Percentiles rank a stretch among this genome's conserved stretches.
phyloP scores from a whole-genome alignment of 225 moss, liverwort and hornwort species.

The Ulota crispa region DNA sequence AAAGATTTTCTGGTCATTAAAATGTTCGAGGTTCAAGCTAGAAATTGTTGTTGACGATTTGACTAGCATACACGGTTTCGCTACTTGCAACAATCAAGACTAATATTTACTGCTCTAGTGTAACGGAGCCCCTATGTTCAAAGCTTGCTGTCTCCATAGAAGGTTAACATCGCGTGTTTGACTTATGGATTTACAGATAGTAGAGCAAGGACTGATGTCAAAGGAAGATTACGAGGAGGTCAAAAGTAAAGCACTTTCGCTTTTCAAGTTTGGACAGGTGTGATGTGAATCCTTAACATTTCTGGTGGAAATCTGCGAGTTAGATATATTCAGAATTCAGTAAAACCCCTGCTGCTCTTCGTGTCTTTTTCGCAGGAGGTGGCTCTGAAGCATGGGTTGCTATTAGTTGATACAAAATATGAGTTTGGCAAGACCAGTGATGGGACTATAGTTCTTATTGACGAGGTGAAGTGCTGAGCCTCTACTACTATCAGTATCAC shows the following conservation, averaged over 20 bases:
- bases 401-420: conserved; percentile 96
- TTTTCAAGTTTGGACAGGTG: conserved; percentile 94
- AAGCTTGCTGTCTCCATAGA: neutral
- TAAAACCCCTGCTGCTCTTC: neutral
- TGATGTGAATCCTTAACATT: neutral
- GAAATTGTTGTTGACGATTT: neutral
- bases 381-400: conserved; percentile 74
- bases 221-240: conserved; percentile 89
- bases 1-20: neutral
- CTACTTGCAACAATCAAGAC: neutral
- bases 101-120: neutral
- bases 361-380: conserved; percentile 38
- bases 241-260: conserved; percentile 71
- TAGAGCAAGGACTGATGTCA: conserved; percentile 90
- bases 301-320: neutral
- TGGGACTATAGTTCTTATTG: conserved; percentile 83
- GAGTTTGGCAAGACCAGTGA: conserved; percentile 90
- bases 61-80: neutral
- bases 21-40: neutral
- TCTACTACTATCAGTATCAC: neutral
- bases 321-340: neutral
- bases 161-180: conserved; percentile 14
- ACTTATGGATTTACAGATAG: conserved; percentile 58
- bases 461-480: conserved; percentile 63
- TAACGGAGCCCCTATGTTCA: neutral